phyloP scores from a whole-genome alignment of 768 basidiomycete genomes.

The Leccinum fibrillosum region DNA sequence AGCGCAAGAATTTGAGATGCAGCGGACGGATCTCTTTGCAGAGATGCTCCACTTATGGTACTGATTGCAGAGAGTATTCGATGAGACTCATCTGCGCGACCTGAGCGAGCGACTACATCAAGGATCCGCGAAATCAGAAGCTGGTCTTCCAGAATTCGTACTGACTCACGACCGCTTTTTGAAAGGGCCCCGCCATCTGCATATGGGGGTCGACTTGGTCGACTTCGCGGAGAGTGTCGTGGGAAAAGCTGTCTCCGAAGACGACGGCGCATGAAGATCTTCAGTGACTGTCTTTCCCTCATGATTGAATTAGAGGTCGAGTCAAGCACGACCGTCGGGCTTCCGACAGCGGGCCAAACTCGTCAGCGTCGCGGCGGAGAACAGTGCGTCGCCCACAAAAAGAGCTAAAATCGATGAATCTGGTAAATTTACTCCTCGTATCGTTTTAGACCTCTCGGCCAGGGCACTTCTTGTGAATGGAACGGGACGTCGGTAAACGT shows the following conservation, averaged over 20 bases:
- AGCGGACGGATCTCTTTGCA: constrained; percentile 10
- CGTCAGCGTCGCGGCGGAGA: constrained; percentile 1
- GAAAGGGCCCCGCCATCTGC: not conserved
- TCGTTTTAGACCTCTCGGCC: not conserved
- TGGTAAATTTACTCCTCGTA: constrained; percentile 1
- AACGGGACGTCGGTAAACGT: not conserved
- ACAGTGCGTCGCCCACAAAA: not conserved
- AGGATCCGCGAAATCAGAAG: constrained; percentile 2
- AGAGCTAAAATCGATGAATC: constrained; percentile 11
- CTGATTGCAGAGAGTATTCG: not conserved
- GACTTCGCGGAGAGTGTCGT: constrained; percentile 8
- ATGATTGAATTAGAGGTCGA: constrained; percentile 2
- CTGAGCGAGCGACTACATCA: not conserved
- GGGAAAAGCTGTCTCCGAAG: constrained; percentile 18
- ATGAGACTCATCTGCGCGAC: not conserved
- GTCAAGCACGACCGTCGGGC: not conserved
- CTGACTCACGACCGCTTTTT: not conserved
- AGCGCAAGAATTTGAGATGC: constrained; percentile 2
- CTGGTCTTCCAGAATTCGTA: not conserved
- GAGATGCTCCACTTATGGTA: constrained; percentile 4
- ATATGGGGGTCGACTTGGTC: not conserved
- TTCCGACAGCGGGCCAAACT: not conserved
- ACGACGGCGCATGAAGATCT: constrained; percentile 1
- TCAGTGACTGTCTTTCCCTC: not conserved
- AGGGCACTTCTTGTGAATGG: constrained; percentile 1